Base-by-base conservation (phyloP, 108 stramenopile species). In the Poteriospumella lacustris region DNA sequence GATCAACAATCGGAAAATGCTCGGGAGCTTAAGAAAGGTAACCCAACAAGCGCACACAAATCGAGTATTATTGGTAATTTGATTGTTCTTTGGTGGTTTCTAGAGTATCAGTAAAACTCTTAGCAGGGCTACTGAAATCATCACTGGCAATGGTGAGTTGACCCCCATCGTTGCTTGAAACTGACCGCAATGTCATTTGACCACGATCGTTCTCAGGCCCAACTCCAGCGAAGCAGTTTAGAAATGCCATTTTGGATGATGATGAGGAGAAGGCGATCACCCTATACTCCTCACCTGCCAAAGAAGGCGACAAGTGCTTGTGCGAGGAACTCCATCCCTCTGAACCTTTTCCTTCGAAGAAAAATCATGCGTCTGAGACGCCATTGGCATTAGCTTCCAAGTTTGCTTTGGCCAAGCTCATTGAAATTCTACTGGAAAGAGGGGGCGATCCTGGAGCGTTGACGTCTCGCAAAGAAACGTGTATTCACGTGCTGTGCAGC, bases 231-330 rank as follows among this genome's bases (percentile, higher is more conserved):
- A 73, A 73, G 41, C 47, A 44, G 19, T 73, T 73, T 24, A 3
- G 41, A 3, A 56, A 15, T 42, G 70, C 70, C 9, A 73, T 73
- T 73, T 26, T 73, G 12, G 70, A 44, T 33, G 12, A 31, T 56
- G 70, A 73, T 42, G 70, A 73, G 36, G 70, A 73, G 41, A 73
- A 42, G 31, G 70, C 70, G 9, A 73, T 73, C 47, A 12, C n/a
- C 19, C 28, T 73, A 3, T 73, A 73, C 24, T 33, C 43, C 44
- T n/a, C n/a, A n/a, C n/a, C n/a, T n/a, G 15, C 70, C 9, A 24
- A 3, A 26, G 47, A 15, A 5, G 47, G 47, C 36, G 70, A 56
- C 5, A 42, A 42, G 38, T 42, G 3, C 15, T 56, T 73, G 19
- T 26, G 5, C 31, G 40, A 38, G 12, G 70, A 73, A 24, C 42